Conservation (phyloP, 1,284 basidiomycete genomes). For the Pascua sp. region DNA sequence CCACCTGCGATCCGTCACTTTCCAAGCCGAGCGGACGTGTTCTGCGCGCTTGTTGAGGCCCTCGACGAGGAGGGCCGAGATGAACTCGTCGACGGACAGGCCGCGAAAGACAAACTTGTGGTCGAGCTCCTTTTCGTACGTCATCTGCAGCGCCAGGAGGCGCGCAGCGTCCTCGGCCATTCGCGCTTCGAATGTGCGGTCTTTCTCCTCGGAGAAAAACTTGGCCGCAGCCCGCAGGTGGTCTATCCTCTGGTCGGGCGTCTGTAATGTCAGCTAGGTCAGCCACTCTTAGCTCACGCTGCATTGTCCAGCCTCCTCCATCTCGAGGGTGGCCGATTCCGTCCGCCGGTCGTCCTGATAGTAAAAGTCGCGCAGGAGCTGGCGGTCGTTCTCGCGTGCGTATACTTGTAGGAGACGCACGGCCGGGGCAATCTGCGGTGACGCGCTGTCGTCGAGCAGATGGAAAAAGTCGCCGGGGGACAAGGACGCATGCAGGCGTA, state of each 20-base stretch:
- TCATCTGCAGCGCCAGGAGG: slow-evolving; percentile 74
- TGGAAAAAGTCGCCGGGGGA: slow-evolving; percentile 91
- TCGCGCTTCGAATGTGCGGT: slow-evolving; percentile 84
- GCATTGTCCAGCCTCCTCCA: slow-evolving; percentile 73
- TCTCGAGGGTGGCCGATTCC: slow-evolving; percentile 78
- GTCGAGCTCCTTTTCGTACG: slow-evolving; percentile 79
- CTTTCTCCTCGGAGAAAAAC: slow-evolving; percentile 91
- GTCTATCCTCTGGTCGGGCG: slow-evolving; percentile 64
- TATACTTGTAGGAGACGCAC: slow-evolving; percentile 78
- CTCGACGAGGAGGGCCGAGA: slow-evolving; percentile 68
- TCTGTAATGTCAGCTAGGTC: slow-evolving; percentile 52
- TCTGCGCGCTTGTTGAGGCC: slow-evolving; percentile 81
- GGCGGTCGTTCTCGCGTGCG: slow-evolving; percentile 80
- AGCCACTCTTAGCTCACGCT: slow-evolving; percentile 50
- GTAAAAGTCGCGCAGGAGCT: slow-evolving; percentile 92
- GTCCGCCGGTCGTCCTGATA: slow-evolving; percentile 95
- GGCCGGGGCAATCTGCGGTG: slow-evolving; percentile 67
- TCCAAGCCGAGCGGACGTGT: slow-evolving; percentile 78
- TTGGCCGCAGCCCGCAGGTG: slow-evolving; percentile 80
- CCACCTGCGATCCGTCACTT: slow-evolving; percentile 89
- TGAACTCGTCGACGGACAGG: slow-evolving; percentile 75
- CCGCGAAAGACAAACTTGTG: slow-evolving; percentile 73
- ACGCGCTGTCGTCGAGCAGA: slow-evolving; percentile 78
- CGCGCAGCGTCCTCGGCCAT: slow-evolving; percentile 83
- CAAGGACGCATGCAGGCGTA: slow-evolving; percentile 76